Percentiles rank a stretch among this genome's conserved stretches.
Conservation (phyloP, 1,139 yeast genomes). For the Lodderomyces margitis region DNA sequence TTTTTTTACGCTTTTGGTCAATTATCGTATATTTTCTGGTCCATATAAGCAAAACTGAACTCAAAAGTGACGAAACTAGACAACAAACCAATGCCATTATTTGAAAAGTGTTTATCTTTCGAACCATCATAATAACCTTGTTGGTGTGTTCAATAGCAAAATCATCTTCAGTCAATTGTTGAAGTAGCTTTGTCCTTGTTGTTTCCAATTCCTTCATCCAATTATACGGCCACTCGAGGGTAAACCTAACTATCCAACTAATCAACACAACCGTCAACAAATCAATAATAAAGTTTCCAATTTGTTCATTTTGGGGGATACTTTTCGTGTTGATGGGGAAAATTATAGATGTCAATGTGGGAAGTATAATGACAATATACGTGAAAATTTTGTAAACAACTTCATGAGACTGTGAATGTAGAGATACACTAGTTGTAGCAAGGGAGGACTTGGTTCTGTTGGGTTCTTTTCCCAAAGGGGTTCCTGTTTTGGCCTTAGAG, state of each 20-base stretch:
- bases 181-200: slow-evolving; percentile 19
- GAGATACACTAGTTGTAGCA: background rate
- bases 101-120: slow-evolving; percentile 22
- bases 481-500: background rate
- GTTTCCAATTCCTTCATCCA: slow-evolving; percentile 29
- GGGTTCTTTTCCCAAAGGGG: background rate
- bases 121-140: slow-evolving; percentile 13
- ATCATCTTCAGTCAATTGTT: slow-evolving; percentile 15
- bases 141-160: slow-evolving; percentile 6
- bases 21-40: slow-evolving; percentile 27
- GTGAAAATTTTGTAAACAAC: slow-evolving; percentile 14
- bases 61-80: slow-evolving; percentile 23
- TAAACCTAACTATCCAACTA: slow-evolving; percentile 27
- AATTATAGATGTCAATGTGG: slow-evolving; percentile 16
- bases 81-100: slow-evolving; percentile 24
- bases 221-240: slow-evolving; percentile 38
- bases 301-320: slow-evolving; percentile 16
- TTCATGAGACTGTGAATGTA: slow-evolving; percentile 11
- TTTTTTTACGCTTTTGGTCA: slow-evolving; percentile 26
- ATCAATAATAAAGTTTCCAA: slow-evolving; percentile 26
- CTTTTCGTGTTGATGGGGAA: slow-evolving; percentile 12
- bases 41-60: slow-evolving; percentile 26
- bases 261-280: slow-evolving; percentile 26
- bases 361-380: slow-evolving; percentile 14
- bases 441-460: background rate